phyloP scores from a whole-genome alignment of 2,329 filamentous ascomycete species.

The Fusarium marasasianum region DNA sequence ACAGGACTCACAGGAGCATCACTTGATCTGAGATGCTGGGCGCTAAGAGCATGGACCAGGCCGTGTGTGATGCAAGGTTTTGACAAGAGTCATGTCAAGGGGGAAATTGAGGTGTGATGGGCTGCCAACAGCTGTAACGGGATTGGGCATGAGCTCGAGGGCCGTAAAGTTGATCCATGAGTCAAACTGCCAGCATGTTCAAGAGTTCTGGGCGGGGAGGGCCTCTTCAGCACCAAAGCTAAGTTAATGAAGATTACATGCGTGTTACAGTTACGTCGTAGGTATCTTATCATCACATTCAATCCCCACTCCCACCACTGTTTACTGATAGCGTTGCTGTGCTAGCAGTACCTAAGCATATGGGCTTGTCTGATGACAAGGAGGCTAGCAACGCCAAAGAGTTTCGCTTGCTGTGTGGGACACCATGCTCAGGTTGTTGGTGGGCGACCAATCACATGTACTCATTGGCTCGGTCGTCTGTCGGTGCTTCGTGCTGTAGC shows the following conservation, averaged over 20 bases:
- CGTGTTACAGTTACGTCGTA: conserved; percentile 14
- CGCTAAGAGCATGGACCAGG: conserved; percentile 27
- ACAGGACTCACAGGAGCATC: conserved; percentile 19
- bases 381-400: conserved; percentile 6
- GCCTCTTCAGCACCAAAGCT: neutral
- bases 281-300: conserved; percentile 18
- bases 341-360: conserved; percentile 13
- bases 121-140: conserved; percentile 2
- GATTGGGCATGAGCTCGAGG: conserved; percentile 4
- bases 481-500: neutral
- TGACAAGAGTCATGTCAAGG: conserved; percentile 30
- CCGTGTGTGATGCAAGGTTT: conserved; percentile 24
- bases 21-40: conserved; percentile 37
- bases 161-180: neutral
- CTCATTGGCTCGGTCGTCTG: neutral
- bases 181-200: neutral
- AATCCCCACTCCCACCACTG: conserved; percentile 10
- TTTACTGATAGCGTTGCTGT: conserved; percentile 7
- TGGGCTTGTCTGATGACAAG: conserved; percentile 25
- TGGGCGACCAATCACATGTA: conserved; percentile 11
- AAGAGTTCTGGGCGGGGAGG: neutral
- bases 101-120: conserved; percentile 13
- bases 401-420: neutral
- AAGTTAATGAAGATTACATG: conserved; percentile 4
- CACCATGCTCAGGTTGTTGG: neutral